These are phyloP conservation scores for Lagenaria siceraria DNA, from an alignment of 306 rosid species.

Conservation along the genomic window DNA sequence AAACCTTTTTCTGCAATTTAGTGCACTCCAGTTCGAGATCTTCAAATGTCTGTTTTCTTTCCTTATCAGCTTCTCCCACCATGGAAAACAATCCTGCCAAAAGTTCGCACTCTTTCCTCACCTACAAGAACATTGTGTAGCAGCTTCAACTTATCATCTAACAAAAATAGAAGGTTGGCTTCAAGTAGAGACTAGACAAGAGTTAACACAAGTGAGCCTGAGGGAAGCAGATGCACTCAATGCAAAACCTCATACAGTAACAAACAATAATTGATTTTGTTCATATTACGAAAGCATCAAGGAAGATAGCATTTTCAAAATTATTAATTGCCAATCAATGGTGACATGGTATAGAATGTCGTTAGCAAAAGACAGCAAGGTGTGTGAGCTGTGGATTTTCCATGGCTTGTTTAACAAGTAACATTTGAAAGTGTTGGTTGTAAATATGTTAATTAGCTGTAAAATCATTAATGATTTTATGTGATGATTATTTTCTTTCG, in stretches of 20 bases:
- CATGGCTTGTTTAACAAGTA: too few species aligned
- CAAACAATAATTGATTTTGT: neutral
- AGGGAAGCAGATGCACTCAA: neutral
- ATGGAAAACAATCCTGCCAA: slow-evolving; percentile 47
- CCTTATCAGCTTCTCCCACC: slow-evolving; percentile 32
- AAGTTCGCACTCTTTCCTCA: slow-evolving; percentile 61
- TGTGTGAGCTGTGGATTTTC: too few species aligned
- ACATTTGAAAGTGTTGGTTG: too few species aligned
- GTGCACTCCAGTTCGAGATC: slow-evolving; percentile 30
- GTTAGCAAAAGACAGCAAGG: too few species aligned
- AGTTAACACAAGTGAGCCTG: neutral
- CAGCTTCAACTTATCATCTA: neutral
- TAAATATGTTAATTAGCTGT: too few species aligned
- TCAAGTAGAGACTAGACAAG: neutral
- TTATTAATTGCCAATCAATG: neutral
- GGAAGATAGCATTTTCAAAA: neutral
- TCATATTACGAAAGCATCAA: neutral
- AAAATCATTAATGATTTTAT: too few species aligned
- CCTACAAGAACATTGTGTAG: slow-evolving; percentile 28
- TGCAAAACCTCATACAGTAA: neutral
- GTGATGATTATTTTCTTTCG: too few species aligned
- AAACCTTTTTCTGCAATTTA: slow-evolving; percentile 69
- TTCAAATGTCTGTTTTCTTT: slow-evolving; percentile 32
- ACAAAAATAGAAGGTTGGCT: neutral
- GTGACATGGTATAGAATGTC: neutral